phyloP scores from a whole-genome alignment of 2,329 filamentous ascomycete genomes.

The Leptographium flavum region DNA sequence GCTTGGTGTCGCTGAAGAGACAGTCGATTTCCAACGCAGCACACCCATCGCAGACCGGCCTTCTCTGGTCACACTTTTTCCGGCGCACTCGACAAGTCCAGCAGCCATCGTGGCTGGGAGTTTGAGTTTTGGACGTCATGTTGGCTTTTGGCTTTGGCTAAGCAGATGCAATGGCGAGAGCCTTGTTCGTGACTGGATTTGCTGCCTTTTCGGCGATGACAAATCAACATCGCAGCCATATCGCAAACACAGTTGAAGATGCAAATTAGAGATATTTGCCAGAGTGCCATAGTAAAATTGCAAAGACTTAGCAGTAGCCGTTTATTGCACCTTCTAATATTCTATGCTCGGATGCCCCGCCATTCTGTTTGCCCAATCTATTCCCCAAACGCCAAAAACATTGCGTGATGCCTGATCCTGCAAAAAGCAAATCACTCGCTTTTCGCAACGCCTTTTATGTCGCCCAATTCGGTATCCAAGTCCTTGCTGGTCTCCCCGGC shows the following conservation, averaged over 20 bases:
- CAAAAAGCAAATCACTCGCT: too few species aligned
- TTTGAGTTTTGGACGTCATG: constrained; percentile 20
- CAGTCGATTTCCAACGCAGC: constrained; percentile 40
- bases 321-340: too few species aligned
- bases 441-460: not conserved
- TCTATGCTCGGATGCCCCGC: too few species aligned
- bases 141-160: not conserved
- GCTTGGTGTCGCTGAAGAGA: constrained; percentile 35
- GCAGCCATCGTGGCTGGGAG: constrained; percentile 34
- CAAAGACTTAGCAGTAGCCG: too few species aligned
- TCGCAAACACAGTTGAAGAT: not conserved
- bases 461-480: not conserved
- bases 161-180: not conserved
- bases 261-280: too few species aligned
- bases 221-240: not conserved
- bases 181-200: not conserved
- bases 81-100: constrained; percentile 47
- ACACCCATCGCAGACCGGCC: constrained; percentile 37
- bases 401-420: too few species aligned
- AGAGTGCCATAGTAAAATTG: too few species aligned
- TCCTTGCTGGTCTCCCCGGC: not conserved
- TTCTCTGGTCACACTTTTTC: constrained; percentile 45
- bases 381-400: too few species aligned
- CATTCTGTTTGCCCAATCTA: too few species aligned
- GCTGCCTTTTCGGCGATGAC: not conserved